Evolutionary conservation across 331 rosid species (phyloP), one percentile per base, ranked within the genome.

Genomic region (Rosa hybrid): DNA sequence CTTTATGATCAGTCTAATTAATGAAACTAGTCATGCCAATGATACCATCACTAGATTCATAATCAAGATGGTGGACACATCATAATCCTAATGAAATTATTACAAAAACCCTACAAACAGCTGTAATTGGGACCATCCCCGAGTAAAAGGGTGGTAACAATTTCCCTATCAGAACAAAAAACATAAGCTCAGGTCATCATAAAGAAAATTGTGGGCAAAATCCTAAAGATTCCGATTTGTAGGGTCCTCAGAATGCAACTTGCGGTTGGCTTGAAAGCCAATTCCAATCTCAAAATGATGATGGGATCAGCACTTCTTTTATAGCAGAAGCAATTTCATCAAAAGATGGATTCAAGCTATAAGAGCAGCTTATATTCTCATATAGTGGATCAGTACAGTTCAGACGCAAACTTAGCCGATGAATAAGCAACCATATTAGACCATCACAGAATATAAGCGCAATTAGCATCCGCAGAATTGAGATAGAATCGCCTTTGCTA

Each of bases 221-320:
- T 89, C 84, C 80, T 59, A 18, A 68, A 83, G 89, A 88, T 86
- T 88, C 90, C 77, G 67, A 87, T 88, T 46, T 75, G 88, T 82
- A 80, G 92, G 94, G 74, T 84, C 84, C 48, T 41, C 49, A 34
- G 49, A 64, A 51, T 78, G 83, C 81, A 73, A 81, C 67, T 74
- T 83, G 83, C 83, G 82, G 84, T 77, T 78, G 77, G 79, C 73
- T 79, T 42, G 72, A 74, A 78, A 65, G 85, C 86, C 78, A 84
- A 76, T 85, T 80, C 80, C 84, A 60, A 23, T 79, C 48, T 71
- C 75, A 63, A 79, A 72, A 81, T 80, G 50, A 72, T 72, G 62
- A 49, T 6, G 41, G 42, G 62, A 53, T 20, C 39, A 18, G 77
- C 49, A 51, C 65, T 38, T 49, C 7, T 38, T 20, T 39, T 39